Base-by-base conservation (phyloP, 2,329 filamentous ascomycete genomes). In the Venturia pyrina region DNA sequence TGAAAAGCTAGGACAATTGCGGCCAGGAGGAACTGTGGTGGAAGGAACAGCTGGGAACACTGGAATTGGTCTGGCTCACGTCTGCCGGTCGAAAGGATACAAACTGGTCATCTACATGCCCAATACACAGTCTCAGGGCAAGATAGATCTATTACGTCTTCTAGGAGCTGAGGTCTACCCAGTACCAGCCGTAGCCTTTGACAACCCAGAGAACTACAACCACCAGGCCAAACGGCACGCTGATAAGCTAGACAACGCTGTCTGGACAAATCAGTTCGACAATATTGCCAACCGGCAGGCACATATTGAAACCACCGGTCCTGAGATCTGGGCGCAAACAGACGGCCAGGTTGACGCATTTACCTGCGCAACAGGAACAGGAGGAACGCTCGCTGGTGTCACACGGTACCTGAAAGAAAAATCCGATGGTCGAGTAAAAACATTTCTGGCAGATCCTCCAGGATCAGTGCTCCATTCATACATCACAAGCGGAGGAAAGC, bases 261-360 rank as follows among this genome's bases (percentile, higher is more conserved):
- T 98, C 17, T 99, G 95, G 95, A 99, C 95, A 57, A 96, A 99
- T 78, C 95, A 99, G 79, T 99, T 99, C 79, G 95, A 99, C 77
- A 99, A 99, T 80, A 87, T 84, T 64, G 95, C 95, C 64, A 99
- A 99, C 78, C 85, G 95, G 64, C 87, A 90, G 73, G 95, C 95
- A 61, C 95, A 99, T 76, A 89, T 98, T 71, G 93, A 97, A 81
- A 98, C 93, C 1, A 99, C 95, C 0, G 95, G 95, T 0, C 95
- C 95, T 0, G 95, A 99, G 79, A 96, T 99, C 74, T 99, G 95
- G 95, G 81, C 87, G 37, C 95, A 99, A 82, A 98, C 95, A 0
- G 79, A 75, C 1, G 93, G 95, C 44, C 88, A 88, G 69, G 79
- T 99, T 28, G 92, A 98, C 76, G 95, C 93, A 5, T 99, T 99